Evolutionary conservation across 768 basidiomycete species (phyloP), one percentile per base, ranked within the genome.

Genomic region (Crepidotus variabilis): DNA sequence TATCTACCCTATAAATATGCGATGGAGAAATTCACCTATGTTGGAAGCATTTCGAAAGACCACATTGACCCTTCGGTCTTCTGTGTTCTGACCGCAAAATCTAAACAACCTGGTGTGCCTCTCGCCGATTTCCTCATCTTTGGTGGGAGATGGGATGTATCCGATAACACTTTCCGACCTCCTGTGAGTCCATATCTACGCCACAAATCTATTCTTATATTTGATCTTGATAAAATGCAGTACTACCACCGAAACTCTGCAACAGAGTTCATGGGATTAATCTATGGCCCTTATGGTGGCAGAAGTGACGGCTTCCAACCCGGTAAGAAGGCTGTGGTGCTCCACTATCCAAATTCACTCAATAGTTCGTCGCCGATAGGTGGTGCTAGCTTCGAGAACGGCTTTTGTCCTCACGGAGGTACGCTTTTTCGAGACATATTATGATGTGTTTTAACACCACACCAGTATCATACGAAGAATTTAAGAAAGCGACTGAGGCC

Each of bases 11-110:
- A 81, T 73, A 86, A 87, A 68, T 86, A 87, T 60, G 82, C 78
- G 9, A 63, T 85, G 68, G 82, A 82, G 67, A 85, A 84, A 66
- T 87, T 85, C 67, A 71, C 80, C 58, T 76, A 77, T 60, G 82
- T 87, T 50, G 85, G 86, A 16, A 82, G 80, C 57, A 83, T 87
- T 63, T 80, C 82, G 35, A 82, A 78, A 61, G 86, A 88, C 65
- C 86, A 88, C 67, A 82, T 86, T 65, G 85, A 87, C 64, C 86
- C 85, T 0, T 84, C 83, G 9, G 80, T 85, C 60, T 86, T 87
- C 72, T 85, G 84, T 57, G 82, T 87, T 49, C 78, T 87, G 57
- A 87, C 85, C 1, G 85, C 80, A 32, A 80, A 80, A 59, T 86
- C 85, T 22, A 84, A 85, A 67, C 78, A 76, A 14, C 73, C 78